Percentiles rank a stretch among this genome's conserved stretches.
phyloP scores from a whole-genome alignment of 2,329 filamentous ascomycete genomes.

The Fonsecaea nubica region DNA sequence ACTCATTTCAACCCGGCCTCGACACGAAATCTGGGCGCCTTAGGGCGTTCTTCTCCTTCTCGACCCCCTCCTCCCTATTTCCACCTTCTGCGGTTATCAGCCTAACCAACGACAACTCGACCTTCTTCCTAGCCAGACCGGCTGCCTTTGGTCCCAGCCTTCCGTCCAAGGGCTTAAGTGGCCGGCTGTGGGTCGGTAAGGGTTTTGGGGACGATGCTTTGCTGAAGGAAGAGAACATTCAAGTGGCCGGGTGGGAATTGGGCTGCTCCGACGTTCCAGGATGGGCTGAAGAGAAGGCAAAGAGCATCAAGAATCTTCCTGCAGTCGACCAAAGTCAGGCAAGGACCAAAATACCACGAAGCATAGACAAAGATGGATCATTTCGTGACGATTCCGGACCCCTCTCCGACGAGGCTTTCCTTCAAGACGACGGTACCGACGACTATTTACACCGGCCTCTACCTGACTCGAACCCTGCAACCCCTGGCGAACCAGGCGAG shows the following conservation, averaged over 20 bases:
- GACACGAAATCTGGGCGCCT: slow-evolving; percentile 56
- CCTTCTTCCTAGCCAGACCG: slow-evolving; percentile 90
- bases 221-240: slow-evolving; percentile 60
- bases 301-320: slow-evolving; percentile 44
- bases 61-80: slow-evolving; percentile 83
- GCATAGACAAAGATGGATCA: slow-evolving; percentile 12
- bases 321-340: slow-evolving; percentile 14
- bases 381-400: slow-evolving; percentile 16
- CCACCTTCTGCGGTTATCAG: slow-evolving; percentile 95
- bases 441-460: slow-evolving; percentile 75
- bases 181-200: slow-evolving; percentile 90
- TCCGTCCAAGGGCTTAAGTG: slow-evolving; percentile 77
- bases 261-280: slow-evolving; percentile 94
- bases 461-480: slow-evolving; percentile 50
- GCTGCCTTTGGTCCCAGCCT: slow-evolving; percentile 89
- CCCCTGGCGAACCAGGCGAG: slow-evolving; percentile 44
- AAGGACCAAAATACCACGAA: slow-evolving; percentile 25
- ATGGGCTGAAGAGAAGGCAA: slow-evolving; percentile 71
- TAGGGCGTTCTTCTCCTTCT: slow-evolving; percentile 71
- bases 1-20: slow-evolving; percentile 47
- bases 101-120: slow-evolving; percentile 96
- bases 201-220: slow-evolving; percentile 83
- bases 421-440: slow-evolving; percentile 77
- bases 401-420: slow-evolving; percentile 28
- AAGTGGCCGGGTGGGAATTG: slow-evolving; percentile 76